Evolutionary conservation across 2,329 filamentous ascomycete species (phyloP).

Genomic region (Calonectria hongkongensis): DNA sequence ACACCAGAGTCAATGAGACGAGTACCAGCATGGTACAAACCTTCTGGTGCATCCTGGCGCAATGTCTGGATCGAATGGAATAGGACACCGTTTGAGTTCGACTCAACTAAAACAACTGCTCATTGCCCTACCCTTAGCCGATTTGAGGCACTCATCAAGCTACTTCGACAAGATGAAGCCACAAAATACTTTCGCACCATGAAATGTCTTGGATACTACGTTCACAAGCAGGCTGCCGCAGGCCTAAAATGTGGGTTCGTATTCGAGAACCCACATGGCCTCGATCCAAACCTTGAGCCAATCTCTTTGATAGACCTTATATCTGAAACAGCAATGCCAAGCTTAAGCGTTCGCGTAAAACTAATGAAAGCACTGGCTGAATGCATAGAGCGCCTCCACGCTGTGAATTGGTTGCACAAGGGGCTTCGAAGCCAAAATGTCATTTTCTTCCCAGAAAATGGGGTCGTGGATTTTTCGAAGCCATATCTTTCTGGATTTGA

Average conservation of each 20-base stretch:
- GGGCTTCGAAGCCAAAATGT: not conserved
- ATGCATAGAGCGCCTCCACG: not conserved
- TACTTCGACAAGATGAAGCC: not conserved
- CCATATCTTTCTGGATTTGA: constrained; percentile 6
- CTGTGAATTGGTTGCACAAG: not conserved
- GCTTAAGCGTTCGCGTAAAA: not conserved
- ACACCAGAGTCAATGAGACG: not conserved
- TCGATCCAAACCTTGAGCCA: not conserved
- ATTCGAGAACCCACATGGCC: not conserved
- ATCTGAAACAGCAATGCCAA: not conserved
- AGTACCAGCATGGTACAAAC: not conserved
- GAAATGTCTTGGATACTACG: constrained; percentile 3
- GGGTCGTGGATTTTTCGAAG: not conserved
- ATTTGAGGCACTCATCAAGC: not conserved
- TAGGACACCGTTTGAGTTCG: not conserved
- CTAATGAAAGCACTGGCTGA: not conserved
- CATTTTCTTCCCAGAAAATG: constrained; percentile 1
- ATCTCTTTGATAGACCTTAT: not conserved
- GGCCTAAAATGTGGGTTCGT: not conserved
- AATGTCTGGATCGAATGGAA: not conserved
- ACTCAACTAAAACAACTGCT: no score
- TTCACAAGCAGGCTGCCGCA: not conserved
- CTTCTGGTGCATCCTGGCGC: not conserved
- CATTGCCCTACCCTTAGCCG: not conserved
- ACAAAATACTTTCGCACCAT: not conserved